phyloP scores from a whole-genome alignment of 768 basidiomycete genomes.

The Filobasidium floriforme region DNA sequence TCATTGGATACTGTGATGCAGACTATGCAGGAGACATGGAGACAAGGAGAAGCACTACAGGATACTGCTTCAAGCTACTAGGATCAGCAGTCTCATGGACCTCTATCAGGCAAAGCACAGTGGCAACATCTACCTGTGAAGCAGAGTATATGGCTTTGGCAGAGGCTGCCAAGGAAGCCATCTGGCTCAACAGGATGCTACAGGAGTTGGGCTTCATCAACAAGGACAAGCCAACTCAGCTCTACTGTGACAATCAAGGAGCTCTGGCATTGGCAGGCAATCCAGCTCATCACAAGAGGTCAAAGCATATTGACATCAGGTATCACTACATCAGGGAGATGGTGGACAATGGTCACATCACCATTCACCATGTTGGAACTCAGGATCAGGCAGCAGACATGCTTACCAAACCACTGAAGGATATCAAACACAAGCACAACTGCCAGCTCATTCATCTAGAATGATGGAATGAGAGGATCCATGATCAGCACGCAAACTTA shows the following conservation, averaged over 20 bases:
- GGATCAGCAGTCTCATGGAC: slow-evolving; percentile 45
- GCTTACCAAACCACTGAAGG: background rate
- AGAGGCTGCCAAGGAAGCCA: slow-evolving; percentile 33
- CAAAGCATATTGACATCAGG: slow-evolving; percentile 49
- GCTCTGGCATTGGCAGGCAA: slow-evolving; percentile 38
- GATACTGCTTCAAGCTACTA: slow-evolving; percentile 45
- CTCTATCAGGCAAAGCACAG: slow-evolving; percentile 45
- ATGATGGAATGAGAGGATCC: background rate
- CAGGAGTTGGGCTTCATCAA: slow-evolving; percentile 8
- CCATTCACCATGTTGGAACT: background rate
- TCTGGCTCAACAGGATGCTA: slow-evolving; percentile 9
- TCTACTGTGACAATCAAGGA: slow-evolving; percentile 8
- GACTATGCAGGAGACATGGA: slow-evolving; percentile 40
- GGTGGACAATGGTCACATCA: background rate
- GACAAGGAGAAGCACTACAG: slow-evolving; percentile 32
- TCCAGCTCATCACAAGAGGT: slow-evolving; percentile 41
- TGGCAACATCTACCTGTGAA: slow-evolving; percentile 47
- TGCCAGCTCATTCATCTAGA: slow-evolving; percentile 4
- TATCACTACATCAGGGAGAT: slow-evolving; percentile 47
- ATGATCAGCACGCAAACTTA: background rate
- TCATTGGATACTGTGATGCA: slow-evolving; percentile 33
- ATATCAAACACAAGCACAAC: slow-evolving; percentile 5
- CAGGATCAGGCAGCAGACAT: slow-evolving; percentile 3
- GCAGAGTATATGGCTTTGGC: slow-evolving; percentile 50
- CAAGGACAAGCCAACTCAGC: background rate